phyloP scores from a whole-genome alignment of 495 filamentous ascomycete genomes.

The Aspergillus funiculosus region DNA sequence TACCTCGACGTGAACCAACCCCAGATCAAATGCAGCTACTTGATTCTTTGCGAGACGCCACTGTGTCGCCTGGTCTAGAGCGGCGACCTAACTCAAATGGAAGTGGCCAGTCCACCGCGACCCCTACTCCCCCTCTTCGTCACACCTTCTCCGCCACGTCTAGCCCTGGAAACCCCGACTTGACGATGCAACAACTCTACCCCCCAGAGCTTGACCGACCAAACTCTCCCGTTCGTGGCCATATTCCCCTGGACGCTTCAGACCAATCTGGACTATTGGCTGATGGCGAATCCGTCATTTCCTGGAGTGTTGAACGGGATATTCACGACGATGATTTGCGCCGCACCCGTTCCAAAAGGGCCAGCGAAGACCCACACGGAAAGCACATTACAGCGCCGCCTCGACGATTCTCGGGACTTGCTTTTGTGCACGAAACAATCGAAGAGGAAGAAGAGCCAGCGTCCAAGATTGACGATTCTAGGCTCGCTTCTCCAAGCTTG shows the following conservation, averaged over 20 bases:
- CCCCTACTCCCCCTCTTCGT: constrained; percentile 37
- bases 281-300: constrained; percentile 36
- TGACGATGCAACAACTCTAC: constrained; percentile 27
- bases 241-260: constrained; percentile 17
- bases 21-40: constrained; percentile 39
- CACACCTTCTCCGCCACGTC: constrained; percentile 34
- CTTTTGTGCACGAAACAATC: constrained; percentile 28
- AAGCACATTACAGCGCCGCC: constrained; percentile 38
- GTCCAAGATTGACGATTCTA: neutral
- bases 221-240: constrained; percentile 12
- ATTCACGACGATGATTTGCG: constrained; percentile 38
- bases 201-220: constrained; percentile 28
- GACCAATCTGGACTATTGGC: constrained; percentile 24
- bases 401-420: constrained; percentile 37
- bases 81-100: constrained; percentile 3
- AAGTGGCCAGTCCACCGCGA: constrained; percentile 27
- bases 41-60: constrained; percentile 26
- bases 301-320: constrained; percentile 40
- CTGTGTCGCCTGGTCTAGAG: too few relatives aligned
- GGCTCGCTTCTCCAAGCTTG: neutral
- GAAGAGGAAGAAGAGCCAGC: constrained; percentile 29
- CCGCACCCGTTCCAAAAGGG: constrained; percentile 30
- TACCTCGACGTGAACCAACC: constrained; percentile 34
- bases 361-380: constrained; percentile 23
- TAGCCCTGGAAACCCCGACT: constrained; percentile 24